phyloP scores from a whole-genome alignment of 2,329 filamentous ascomycete species.

The Cadophora gregata region DNA sequence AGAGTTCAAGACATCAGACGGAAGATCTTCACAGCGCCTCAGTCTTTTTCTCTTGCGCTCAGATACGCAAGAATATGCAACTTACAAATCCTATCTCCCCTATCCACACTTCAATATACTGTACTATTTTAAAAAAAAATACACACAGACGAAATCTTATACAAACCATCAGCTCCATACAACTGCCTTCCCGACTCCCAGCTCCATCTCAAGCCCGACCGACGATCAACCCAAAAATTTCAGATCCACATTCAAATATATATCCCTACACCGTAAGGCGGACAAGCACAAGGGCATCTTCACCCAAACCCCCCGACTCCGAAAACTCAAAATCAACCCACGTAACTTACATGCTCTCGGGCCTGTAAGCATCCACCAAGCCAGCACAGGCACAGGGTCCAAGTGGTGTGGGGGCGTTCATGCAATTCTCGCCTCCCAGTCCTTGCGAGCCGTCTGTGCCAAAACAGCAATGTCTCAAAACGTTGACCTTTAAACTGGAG shows the following conservation, averaged over 20 bases:
- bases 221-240: slow-evolving; percentile 1
- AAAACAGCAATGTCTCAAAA: background rate
- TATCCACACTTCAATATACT: background rate
- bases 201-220: background rate
- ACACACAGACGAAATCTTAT: background rate
- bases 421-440: background rate
- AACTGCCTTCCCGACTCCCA: background rate
- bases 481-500: background rate
- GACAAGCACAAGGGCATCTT: background rate
- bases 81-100: background rate
- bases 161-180: background rate
- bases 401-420: slow-evolving; percentile 8
- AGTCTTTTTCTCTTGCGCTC: background rate
- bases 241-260: background rate
- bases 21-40: background rate
- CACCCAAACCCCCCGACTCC: background rate
- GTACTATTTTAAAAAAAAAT: no score
- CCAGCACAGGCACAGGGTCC: background rate
- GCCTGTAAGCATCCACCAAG: background rate
- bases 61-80: background rate
- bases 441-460: slow-evolving; percentile 7
- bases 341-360: background rate
- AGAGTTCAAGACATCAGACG: slow-evolving; percentile 8
- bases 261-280: slow-evolving; percentile 7
- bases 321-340: background rate